These are phyloP conservation scores for Scytalidium sp. DNA, from an alignment of 2,329 filamentous ascomycete genomes.

Conservation along the genomic window DNA sequence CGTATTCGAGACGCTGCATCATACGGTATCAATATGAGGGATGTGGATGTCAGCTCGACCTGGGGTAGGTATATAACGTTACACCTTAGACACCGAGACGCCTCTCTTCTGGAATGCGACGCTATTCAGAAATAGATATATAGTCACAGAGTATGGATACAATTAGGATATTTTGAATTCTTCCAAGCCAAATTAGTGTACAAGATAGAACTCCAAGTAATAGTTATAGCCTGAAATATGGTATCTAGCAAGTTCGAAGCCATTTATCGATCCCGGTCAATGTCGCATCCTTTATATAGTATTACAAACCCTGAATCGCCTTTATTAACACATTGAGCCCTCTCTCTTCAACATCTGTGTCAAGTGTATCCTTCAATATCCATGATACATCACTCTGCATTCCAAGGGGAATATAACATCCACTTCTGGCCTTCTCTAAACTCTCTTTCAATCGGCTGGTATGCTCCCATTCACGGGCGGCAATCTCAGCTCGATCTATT, in stretches of 20 bases:
- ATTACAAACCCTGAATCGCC: constrained; percentile 56
- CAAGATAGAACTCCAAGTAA: not conserved
- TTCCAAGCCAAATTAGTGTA: too few relatives aligned
- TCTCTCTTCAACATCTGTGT: constrained; percentile 40
- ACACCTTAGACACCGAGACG: too few relatives aligned
- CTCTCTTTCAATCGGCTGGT: constrained; percentile 88
- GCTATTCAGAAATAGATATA: too few relatives aligned
- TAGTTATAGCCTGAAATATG: not conserved
- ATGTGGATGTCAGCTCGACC: too few relatives aligned
- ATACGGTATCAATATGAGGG: too few relatives aligned
- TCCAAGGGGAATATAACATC: constrained; percentile 80
- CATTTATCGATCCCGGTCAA: not conserved
- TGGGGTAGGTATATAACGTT: too few relatives aligned
- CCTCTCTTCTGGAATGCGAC: too few relatives aligned
- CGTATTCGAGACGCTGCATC: too few relatives aligned
- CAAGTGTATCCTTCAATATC: constrained; percentile 58
- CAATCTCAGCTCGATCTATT: constrained; percentile 82
- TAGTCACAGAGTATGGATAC: too few relatives aligned
- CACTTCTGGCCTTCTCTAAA: constrained; percentile 74
- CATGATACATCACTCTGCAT: constrained; percentile 84
- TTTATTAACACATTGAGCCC: constrained; percentile 57
- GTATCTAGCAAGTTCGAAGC: not conserved
- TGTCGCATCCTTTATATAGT: not conserved
- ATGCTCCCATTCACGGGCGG: constrained; percentile 91
- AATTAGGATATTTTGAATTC: too few relatives aligned